Evolutionary conservation across 2,329 filamentous ascomycete genomes (phyloP), one percentile per base, ranked within the genome.

Genomic region (Xylaria polymorpha): DNA sequence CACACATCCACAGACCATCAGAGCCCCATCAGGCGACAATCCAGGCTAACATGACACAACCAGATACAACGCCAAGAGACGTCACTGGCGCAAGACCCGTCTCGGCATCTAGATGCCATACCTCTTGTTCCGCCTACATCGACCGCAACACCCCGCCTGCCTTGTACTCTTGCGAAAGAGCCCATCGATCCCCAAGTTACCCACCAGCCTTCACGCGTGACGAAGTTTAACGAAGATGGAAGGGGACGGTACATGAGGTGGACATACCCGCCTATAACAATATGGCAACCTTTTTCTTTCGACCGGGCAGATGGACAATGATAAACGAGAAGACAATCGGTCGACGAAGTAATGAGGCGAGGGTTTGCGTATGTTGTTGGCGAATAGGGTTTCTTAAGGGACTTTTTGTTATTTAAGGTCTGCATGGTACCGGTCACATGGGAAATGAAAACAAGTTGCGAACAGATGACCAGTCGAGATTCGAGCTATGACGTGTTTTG

Each of bases 21-120:
- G 10, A 37, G 4, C 8, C 46, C 61, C 14, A 2, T 7, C 1
- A 35, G 14, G 12, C 58, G 22, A 44, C 0, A 25, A 18, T 2
- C 25, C 22, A 56, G 35, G 25, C 70, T 72, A 69, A 72, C 66
- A 53, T 29, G 20, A n/a, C 14, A 9, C 53, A 56, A 29, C 29
- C 83, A 99, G 96, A 88, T 99, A 99, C 92, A 99, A 99, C 89
- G 94, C 96, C 81, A 99, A 99, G 93, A 90, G 96, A 86, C 93
- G 96, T 87, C 96, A 99, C 85, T 99, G 96, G 96, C 94, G 96
- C 89, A 99, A 99, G 95, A 98, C 96, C 83, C 92, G 94, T 84
- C 94, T 99, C 87, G 94, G 94, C 83, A 97, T 99, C 89, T 99
- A 96, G 89, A 90, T 85, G 83, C 85, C 82, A 87, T 84, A 80